Base-by-base conservation (phyloP, 2,329 filamentous ascomycete genomes). In the Acarospora socialis region DNA sequence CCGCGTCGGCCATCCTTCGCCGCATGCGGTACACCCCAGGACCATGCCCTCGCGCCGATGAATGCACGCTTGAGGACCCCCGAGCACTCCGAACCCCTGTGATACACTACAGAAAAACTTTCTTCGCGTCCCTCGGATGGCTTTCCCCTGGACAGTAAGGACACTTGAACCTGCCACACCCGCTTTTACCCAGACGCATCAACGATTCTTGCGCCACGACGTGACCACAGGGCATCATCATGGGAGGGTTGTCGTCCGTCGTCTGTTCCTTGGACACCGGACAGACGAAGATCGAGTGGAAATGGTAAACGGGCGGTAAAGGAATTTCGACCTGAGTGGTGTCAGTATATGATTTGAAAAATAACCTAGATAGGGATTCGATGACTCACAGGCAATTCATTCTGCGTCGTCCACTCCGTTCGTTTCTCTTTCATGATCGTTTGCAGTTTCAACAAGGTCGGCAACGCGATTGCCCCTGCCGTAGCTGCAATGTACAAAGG, bases 221-320 rank as follows among this genome's bases (percentile, higher is more conserved):
- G 58, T 98, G 90, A 4, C 90, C 87, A 50, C 90, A 98, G 0
- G 82, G 81, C 50, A 98, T 75, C 71, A 94, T 90, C 80, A 95
- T 92, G 2, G 90, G 84, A 7, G 90, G 90, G 53, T 98, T 98
- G 15, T 68, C 60, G 48, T 92, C 84, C 0, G 87, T 98, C 0
- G 81, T 84, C 55, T 98, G 90, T 51, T 94, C 90, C 54, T 95
- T 95, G 47, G 79, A 86, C 4, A 98, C 90, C 0, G 90, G 90
- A 50, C 90, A 98, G 24, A 98, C 90, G 51, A 98, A 98, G 50
- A 98, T 94, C 34, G 81, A 81, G 55, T 98, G 90, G 61, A 92
- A 98, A 32, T 70, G 63, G 49, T 76, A 78, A 4, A 65, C 63
- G 2, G 66, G 67, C 3, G 74, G 74, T 3, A 78, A 57, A 0